These are phyloP conservation scores for Obelidium mucronatum DNA, from an alignment of 192 early-diverging fungal genomes.

Conservation along the genomic window DNA sequence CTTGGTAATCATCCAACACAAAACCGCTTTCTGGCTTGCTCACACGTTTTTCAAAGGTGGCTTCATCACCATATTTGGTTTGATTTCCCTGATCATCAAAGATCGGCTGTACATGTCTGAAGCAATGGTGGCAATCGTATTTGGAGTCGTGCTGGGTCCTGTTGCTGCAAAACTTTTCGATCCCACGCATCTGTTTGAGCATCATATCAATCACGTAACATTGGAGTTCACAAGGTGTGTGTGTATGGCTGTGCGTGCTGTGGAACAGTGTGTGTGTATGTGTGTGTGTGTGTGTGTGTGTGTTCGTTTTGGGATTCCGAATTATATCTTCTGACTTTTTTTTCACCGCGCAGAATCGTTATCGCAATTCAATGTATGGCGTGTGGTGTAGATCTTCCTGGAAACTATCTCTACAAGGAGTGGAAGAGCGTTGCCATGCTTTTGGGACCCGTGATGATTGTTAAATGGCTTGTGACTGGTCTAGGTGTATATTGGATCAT, in stretches of 20 bases:
- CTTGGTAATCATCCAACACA: no score
- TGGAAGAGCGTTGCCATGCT: constrained; percentile 71
- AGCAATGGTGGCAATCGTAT: constrained; percentile 75
- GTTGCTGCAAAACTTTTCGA: constrained; percentile 73
- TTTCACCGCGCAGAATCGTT: no score
- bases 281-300: no score
- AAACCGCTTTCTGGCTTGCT: no score
- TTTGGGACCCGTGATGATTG: constrained; percentile 80
- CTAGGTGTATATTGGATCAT: constrained; percentile 62
- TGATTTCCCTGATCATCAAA: no score
- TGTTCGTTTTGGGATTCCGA: no score
- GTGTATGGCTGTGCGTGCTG: no score
- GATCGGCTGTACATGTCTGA: constrained; percentile 51
- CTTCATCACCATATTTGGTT: no score
- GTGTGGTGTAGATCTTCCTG: constrained; percentile 80
- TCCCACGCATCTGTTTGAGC: constrained; percentile 61
- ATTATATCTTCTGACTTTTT: no score
- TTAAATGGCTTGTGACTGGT: constrained; percentile 80
- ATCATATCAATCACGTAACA: constrained; percentile 56
- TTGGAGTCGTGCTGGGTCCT: constrained; percentile 87
- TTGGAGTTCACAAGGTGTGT: constrained; percentile 68
- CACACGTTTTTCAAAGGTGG: no score
- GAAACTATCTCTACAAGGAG: constrained; percentile 75
- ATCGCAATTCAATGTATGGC: constrained; percentile 91
- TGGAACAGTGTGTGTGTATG: no score